Base-by-base conservation (phyloP, 306 rosid genomes). In the Cyamopsis tetragonoloba region DNA sequence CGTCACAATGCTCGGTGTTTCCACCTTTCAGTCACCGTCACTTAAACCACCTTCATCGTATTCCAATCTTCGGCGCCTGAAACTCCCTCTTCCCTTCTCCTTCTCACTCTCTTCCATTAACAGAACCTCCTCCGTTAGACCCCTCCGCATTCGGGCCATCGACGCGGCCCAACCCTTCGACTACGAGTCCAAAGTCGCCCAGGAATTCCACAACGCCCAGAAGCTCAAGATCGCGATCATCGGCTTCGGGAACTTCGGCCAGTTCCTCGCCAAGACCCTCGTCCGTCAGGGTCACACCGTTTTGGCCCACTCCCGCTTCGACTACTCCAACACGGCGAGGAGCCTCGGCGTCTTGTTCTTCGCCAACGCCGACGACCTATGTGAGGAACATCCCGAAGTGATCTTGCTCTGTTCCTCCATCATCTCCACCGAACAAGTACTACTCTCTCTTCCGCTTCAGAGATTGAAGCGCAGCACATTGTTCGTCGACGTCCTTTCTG, bases 171-270 rank as follows among this genome's bases (percentile, higher is more conserved):
- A 88, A 23, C 31, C 32, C 14, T 88, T 53, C 73, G 91, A 86
- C 69, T 84, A 88, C 54, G 97, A 91, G 50, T 31, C 91, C 26
- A 86, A 81, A 55, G 30, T 80, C 38, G 91, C 96, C 12, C 47
- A 74, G 44, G 76, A 87, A 11, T 86, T 76, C 46, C 80, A 27
- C 2, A 57, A 34, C 30, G 44, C 84, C 11, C 81, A 80, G 68
- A 77, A 66, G 64, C 91, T 88, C 42, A 91, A 88, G 51, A 82
- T 91, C 58, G 96, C 88, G 17, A 56, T 85, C 0, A 9, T 87
- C 13, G 95, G 96, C 42, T 90, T 84, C 75, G 96, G 96, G 3
- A 88, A 92, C 79, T 92, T 54, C 72, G 96, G 96, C 27, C 95
- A 83, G 51, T 89, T 88, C 75, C 95, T 92, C 10, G 92, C 98